These are phyloP conservation scores for Acorus calamus DNA, from an alignment of 106 monocot genomes.

Conservation along the genomic window DNA sequence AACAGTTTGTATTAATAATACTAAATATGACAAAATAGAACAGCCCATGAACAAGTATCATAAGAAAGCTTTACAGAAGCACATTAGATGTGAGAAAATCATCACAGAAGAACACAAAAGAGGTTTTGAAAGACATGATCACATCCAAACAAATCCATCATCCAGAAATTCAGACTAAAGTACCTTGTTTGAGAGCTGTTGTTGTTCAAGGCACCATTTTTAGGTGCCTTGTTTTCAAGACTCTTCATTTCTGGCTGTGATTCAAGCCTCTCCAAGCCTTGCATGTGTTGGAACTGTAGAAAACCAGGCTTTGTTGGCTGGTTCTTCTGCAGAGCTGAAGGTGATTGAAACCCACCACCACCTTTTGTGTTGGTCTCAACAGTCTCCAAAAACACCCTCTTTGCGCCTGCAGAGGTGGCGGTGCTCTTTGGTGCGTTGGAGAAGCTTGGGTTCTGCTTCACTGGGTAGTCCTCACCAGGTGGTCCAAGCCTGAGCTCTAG, in stretches of 20 bases:
- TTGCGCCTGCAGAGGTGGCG: slow-evolving; percentile 12
- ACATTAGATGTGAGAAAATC: no score
- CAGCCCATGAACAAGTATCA: no score
- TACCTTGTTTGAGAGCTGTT: slow-evolving; percentile 16
- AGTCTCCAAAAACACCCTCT: slow-evolving; percentile 24
- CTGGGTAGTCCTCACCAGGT: slow-evolving; percentile 18
- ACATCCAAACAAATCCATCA: no score
- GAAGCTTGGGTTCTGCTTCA: background rate
- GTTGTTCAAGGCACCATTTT: background rate
- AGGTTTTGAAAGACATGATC: no score
- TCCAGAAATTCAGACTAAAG: no score
- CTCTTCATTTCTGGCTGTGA: slow-evolving; percentile 1
- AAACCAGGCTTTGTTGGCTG: no score
- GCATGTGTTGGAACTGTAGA: no score
- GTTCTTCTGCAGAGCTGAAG: no score
- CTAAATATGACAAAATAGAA: no score
- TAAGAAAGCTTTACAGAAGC: no score
- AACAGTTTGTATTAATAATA: no score
- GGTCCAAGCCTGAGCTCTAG: slow-evolving; percentile 31
- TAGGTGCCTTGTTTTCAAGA: slow-evolving; percentile 5
- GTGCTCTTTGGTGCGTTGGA: slow-evolving; percentile 8
- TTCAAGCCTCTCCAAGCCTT: slow-evolving; percentile 6
- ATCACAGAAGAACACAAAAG: no score
- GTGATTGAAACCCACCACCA: background rate
- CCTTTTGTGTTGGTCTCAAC: slow-evolving; percentile 18